Percentiles rank a stretch among this genome's conserved stretches.
Conservation (phyloP, 345 rosid species). For the Camelina laxa region DNA sequence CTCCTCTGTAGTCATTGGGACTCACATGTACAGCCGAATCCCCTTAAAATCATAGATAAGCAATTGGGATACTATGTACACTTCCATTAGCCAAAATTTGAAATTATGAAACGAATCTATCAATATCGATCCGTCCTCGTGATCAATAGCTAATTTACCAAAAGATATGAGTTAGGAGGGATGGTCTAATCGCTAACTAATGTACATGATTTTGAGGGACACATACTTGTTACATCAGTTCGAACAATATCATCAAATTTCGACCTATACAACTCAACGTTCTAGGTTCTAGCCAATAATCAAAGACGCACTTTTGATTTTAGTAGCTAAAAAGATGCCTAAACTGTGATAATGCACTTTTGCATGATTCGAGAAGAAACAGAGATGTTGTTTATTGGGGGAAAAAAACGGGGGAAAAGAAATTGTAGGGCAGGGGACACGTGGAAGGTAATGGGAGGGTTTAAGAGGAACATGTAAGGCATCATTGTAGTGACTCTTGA, state of each 20-base stretch:
- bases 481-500: conserved; percentile 28
- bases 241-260: neutral
- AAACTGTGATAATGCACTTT: neutral
- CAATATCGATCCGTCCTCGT: neutral
- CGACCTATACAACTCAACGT: neutral
- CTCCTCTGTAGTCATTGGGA: conserved; percentile 14
- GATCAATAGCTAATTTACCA: neutral
- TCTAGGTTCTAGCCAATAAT: neutral
- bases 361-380: conserved; percentile 38
- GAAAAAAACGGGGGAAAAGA: conserved; percentile 32
- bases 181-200: neutral
- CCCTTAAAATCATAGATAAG: neutral
- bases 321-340: conserved; percentile 8
- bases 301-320: conserved; percentile 2
- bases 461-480: conserved; percentile 15
- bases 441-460: conserved; percentile 18
- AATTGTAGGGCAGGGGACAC: conserved; percentile 1
- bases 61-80: neutral
- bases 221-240: neutral
- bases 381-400: conserved; percentile 22
- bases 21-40: conserved; percentile 20
- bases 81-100: neutral
- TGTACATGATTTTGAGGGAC: neutral
- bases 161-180: neutral
- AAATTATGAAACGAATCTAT: neutral